phyloP scores from a whole-genome alignment of 1,284 basidiomycete species.

The Microbotryum intermedium region DNA sequence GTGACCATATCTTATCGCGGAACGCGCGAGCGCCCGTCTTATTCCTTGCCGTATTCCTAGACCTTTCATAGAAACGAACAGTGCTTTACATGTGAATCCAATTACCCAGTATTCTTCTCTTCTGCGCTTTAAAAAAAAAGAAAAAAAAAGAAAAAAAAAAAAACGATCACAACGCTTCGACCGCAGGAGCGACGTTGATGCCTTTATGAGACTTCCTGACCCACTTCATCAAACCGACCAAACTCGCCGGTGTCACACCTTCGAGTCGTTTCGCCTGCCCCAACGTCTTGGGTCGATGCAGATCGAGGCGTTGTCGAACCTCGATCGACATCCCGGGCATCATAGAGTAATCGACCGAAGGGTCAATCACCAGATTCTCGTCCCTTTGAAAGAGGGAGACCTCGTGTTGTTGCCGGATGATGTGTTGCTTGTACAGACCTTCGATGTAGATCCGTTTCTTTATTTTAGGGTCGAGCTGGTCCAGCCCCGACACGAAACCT shows the following conservation, averaged over 20 bases:
- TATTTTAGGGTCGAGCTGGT: constrained; percentile 48
- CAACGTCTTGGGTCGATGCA: constrained; percentile 58
- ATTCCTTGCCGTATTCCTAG: too few relatives aligned
- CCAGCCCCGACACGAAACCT: constrained; percentile 51
- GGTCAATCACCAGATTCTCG: constrained; percentile 60
- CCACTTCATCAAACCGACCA: constrained; percentile 56
- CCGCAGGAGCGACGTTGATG: too few relatives aligned
- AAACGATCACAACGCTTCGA: too few relatives aligned
- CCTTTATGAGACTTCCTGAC: constrained; percentile 36
- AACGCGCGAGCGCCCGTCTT: too few relatives aligned
- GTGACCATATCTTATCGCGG: too few relatives aligned
- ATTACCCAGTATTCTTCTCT: too few relatives aligned
- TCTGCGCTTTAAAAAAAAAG: too few relatives aligned
- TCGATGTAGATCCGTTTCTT: constrained; percentile 60
- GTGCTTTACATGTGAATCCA: too few relatives aligned
- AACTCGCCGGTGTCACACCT: constrained; percentile 67
- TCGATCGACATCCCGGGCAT: constrained; percentile 67
- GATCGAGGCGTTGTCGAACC: constrained; percentile 57
- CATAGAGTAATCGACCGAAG: constrained; percentile 56
- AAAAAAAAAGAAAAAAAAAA: too few relatives aligned
- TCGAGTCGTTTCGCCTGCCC: constrained; percentile 78
- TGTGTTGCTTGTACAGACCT: constrained; percentile 45
- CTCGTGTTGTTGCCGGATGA: constrained; percentile 52
- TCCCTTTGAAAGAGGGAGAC: constrained; percentile 57
- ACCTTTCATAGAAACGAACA: too few relatives aligned